Evolutionary conservation across 2,329 filamentous ascomycete genomes (phyloP), one percentile per base, ranked within the genome.

Genomic region (Trichoderma atroviride): DNA sequence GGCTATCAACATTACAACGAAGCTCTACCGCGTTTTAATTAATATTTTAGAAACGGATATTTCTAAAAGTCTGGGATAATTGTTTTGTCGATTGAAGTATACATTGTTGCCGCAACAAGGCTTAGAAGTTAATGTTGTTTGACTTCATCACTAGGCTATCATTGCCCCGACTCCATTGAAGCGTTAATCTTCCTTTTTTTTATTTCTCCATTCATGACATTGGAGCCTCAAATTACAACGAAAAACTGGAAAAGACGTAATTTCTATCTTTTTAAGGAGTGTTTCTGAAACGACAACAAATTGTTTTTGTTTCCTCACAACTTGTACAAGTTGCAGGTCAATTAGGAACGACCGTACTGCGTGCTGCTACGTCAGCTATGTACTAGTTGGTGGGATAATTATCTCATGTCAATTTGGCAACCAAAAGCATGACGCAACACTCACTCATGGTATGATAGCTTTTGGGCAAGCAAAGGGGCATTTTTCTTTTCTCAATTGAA

Each of bases 341-440:
- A 40, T 40, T 1, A 16, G 14, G 35, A 35, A 29, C 6, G 19
- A 50, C 19, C 61, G n/a, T 22, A 70, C 27, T 27, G 27, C 27
- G 27, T 27, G 27, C 72, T 9, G 70, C 37, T 74, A 78, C 22
- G 74, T 73, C 62, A 78, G 76, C 55, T 76, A 74, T 52, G 60
- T 77, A n/a, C 37, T 77, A 1, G 76, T 77, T 14, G 77, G 77
- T 31, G 74, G 72, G 7, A 77, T 74, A 0, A 24, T 78, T 13
- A 74, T 78, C 2, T 68, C 78, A n/a, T 75, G 76, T 4, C 71
- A 73, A 19, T 78, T 78, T 64, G 74, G 75, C 9, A 71, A 76
- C 24, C 37, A 29, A 1, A 64, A 71, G 13, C 52, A 70, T 6
- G 77, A 78, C 59, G 69, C 68, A 5, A 69, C 72, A 3, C 76